Percentiles rank a stretch among this genome's conserved stretches.
These are phyloP conservation scores for Acer campestre DNA, from an alignment of 345 rosid genomes.

Conservation along the genomic window DNA sequence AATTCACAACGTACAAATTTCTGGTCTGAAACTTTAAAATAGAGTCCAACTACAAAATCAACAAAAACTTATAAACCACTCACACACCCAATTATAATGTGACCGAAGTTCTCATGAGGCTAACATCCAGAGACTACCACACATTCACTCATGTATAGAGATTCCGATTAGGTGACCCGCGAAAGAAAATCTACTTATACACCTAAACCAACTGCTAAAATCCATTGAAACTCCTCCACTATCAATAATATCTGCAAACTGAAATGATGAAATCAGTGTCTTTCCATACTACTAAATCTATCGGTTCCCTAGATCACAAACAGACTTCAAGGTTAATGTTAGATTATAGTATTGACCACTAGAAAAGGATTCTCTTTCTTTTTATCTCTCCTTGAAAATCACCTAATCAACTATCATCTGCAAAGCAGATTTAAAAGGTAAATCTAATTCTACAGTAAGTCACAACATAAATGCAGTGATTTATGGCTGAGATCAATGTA, in stretches of 20 bases:
- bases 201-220: background rate
- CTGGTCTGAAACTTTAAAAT: conserved; percentile 1
- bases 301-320: background rate
- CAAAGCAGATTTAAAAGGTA: background rate
- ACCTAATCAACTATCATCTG: background rate
- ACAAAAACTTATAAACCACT: background rate
- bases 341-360: background rate
- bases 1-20: background rate
- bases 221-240: background rate
- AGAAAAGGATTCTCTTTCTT: background rate
- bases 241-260: background rate
- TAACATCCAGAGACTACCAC: background rate
- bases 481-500: background rate
- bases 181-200: background rate
- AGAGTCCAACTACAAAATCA: background rate
- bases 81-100: background rate
- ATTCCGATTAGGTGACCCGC: background rate
- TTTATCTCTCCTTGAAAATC: background rate
- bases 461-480: background rate
- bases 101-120: background rate
- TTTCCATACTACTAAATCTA: background rate
- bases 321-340: background rate
- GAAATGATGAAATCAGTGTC: background rate
- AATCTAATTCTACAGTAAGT: background rate
- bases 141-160: background rate